These are phyloP conservation scores for Cystobasidium tubakii DNA, from an alignment of 768 basidiomycete genomes.

Conservation along the genomic window DNA sequence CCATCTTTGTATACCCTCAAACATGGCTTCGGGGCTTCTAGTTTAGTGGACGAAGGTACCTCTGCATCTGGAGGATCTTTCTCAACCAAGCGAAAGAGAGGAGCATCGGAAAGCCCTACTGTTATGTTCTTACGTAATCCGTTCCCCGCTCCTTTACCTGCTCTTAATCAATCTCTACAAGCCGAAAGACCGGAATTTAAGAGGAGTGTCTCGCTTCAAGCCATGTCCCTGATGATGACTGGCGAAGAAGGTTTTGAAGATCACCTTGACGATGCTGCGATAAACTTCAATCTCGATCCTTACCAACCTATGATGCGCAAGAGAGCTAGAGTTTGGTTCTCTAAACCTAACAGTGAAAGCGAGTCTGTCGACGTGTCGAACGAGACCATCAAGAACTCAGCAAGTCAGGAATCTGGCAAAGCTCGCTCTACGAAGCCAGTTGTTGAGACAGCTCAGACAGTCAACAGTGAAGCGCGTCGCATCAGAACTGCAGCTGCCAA, in stretches of 20 bases:
- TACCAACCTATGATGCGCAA: conserved; percentile 11
- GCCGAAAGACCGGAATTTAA: neutral
- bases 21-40: neutral
- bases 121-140: conserved; percentile 28
- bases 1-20: neutral
- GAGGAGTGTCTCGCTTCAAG: neutral
- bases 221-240: neutral
- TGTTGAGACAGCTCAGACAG: neutral
- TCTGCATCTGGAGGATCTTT: neutral
- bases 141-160: conserved; percentile 16
- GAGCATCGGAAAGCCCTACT: conserved; percentile 16
- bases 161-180: neutral
- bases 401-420: neutral
- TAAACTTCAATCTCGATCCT: neutral
- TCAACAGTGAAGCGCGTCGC: neutral
- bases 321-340: conserved; percentile 23
- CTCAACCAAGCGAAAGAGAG: neutral
- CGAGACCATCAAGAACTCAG: neutral
- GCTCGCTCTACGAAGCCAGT: neutral
- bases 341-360: neutral
- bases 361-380: neutral
- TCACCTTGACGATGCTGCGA: neutral
- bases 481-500: neutral
- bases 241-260: neutral
- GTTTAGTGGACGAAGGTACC: neutral